Evolutionary conservation across 805 yeast species (phyloP), one percentile per base, ranked within the genome.

Genomic region (Danielia oregonensis): DNA sequence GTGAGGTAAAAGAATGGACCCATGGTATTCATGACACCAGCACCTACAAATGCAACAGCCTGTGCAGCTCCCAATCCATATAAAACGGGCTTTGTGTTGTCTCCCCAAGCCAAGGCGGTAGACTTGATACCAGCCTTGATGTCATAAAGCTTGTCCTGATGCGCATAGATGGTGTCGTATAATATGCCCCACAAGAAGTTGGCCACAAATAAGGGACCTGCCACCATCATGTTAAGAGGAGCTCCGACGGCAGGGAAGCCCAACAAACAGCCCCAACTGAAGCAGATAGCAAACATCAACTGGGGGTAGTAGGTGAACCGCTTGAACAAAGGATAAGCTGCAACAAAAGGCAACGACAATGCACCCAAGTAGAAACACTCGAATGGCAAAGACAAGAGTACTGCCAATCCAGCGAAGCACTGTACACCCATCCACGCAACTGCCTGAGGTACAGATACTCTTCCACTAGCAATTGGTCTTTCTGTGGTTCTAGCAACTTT

Each of bases 171-270:
- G 2, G 98, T 87, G 59, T 93, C 99, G 61, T 93, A 93, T 33
- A 81, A 80, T 89, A 93, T 86, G 46, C 95, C 82, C 98, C 99
- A 93, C 36, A 82, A 70, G 53, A 80, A 83, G 29, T 87, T 79
- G 12, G 95, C 77, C 3, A 78, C 55, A 51, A 82, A 86, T 31
- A 93, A 65, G 0, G 96, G 86, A 3, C 76, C 63, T 78, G 89
- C 89, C 4, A 87, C 82, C 7, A 78, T 63, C 67, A 77, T 70
- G 49, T 82, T 75, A 74, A 91, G 74, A 1, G 71, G 65, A 3
- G 91, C 77, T 0, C 94, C 95, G 78, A 93, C 86, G 2, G 97
- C 97, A 6, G 98, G 97, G 61, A 86, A 91, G 0, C 97, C 98
- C 19, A 93, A 61, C 25, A 93, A 54, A 11, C 95, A 86, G 24